These are phyloP conservation scores for Thielaviopsis populi DNA, from an alignment of 2,329 filamentous ascomycete genomes.

Conservation along the genomic window DNA sequence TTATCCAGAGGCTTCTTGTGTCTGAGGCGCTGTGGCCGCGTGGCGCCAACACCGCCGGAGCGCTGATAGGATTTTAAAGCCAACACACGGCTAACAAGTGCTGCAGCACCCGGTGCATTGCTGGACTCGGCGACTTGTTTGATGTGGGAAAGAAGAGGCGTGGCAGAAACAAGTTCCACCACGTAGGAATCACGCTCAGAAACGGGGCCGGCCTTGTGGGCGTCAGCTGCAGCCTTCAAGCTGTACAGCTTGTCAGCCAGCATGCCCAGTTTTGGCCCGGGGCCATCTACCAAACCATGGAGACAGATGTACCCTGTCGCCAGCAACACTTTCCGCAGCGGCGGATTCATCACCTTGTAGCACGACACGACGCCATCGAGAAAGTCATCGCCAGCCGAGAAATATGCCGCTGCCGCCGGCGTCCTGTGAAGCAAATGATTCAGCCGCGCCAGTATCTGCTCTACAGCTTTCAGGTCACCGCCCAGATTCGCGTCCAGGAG, in stretches of 20 bases:
- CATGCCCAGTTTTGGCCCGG: slow-evolving; percentile 55
- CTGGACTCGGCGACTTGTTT: slow-evolving; percentile 35
- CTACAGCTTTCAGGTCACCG: slow-evolving; percentile 34
- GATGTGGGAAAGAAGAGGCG: slow-evolving; percentile 53
- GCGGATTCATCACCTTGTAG: slow-evolving; percentile 48
- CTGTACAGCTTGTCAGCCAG: slow-evolving; percentile 73
- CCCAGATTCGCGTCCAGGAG: slow-evolving; percentile 47
- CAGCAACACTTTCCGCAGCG: slow-evolving; percentile 51
- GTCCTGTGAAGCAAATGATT: slow-evolving; percentile 50
- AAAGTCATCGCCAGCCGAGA: slow-evolving; percentile 78
- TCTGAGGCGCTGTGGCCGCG: not conserved
- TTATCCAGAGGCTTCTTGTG: slow-evolving; percentile 43
- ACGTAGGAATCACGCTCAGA: slow-evolving; percentile 58
- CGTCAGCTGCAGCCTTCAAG: slow-evolving; percentile 55
- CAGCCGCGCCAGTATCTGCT: slow-evolving; percentile 40
- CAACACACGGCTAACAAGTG: not conserved
- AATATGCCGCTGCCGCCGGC: slow-evolving; percentile 40
- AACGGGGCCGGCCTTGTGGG: slow-evolving; percentile 40
- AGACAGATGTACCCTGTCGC: slow-evolving; percentile 64
- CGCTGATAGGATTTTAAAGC: slow-evolving; percentile 1
- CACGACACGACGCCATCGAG: slow-evolving; percentile 57
- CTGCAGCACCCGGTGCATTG: slow-evolving; percentile 32
- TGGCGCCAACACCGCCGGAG: not conserved
- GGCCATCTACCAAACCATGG: slow-evolving; percentile 49
- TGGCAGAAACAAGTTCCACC: slow-evolving; percentile 64